Evolutionary conservation across 2,329 filamentous ascomycete genomes (phyloP).

Genomic region (Dactylonectria macrodidyma): DNA sequence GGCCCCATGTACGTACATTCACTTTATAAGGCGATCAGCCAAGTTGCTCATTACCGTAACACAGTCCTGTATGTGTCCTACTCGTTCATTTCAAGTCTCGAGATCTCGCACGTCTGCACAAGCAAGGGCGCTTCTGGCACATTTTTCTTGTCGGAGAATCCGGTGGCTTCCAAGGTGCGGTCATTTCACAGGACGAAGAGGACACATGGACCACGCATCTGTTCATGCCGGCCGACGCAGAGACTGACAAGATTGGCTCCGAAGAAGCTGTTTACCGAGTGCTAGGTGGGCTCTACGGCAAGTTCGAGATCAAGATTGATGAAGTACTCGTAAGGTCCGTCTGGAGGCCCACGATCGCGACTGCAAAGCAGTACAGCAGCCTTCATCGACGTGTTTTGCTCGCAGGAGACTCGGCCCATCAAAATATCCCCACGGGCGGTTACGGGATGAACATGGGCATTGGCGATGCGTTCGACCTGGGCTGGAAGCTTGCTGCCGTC

Average conservation of each 20-base stretch:
- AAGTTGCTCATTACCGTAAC: not conserved
- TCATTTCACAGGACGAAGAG: conserved; percentile 9
- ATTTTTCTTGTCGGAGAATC: conserved; percentile 4
- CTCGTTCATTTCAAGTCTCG: conserved; percentile 14
- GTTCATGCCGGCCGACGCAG: not conserved
- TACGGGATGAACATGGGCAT: conserved; percentile 57
- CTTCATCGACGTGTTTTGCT: conserved; percentile 53
- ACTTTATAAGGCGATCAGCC: not conserved
- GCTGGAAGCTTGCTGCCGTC: conserved; percentile 52
- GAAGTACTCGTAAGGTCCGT: conserved; percentile 39
- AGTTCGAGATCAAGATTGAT: conserved; percentile 36
- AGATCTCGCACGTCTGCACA: not conserved
- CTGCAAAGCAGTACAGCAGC: conserved; percentile 41
- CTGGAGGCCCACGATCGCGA: conserved; percentile 39
- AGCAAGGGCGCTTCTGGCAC: conserved; percentile 12
- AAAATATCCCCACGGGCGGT: conserved; percentile 53
- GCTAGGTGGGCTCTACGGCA: not conserved
- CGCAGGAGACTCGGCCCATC: conserved; percentile 55
- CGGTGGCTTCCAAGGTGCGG: not conserved
- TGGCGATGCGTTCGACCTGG: conserved; percentile 53
- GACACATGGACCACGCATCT: conserved; percentile 14
- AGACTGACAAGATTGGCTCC: not conserved
- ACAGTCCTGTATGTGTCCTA: not conserved
- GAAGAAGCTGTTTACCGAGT: conserved; percentile 15
- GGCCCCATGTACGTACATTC: conserved; percentile 2